These are phyloP conservation scores for Pisolithus orientalis DNA, from an alignment of 768 basidiomycete species.

Conservation along the genomic window DNA sequence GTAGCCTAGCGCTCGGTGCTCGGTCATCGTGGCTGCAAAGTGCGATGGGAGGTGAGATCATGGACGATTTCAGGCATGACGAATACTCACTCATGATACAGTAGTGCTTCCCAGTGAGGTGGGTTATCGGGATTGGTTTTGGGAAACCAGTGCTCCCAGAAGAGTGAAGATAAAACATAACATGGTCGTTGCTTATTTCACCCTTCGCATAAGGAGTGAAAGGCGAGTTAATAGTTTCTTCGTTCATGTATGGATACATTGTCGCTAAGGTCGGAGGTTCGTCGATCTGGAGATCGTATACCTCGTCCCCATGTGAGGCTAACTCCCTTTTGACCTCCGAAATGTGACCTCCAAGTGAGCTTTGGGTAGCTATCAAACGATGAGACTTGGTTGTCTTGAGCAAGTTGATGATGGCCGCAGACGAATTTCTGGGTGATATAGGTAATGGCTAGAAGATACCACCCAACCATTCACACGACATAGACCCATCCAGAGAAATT, in stretches of 20 bases:
- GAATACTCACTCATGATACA: constrained; percentile 25
- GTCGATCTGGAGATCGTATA: constrained; percentile 7
- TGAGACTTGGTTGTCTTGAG: constrained; percentile 33
- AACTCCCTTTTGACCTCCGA: constrained; percentile 21
- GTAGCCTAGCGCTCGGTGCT: constrained; percentile 4
- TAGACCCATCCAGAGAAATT: neutral
- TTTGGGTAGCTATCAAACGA: constrained; percentile 31
- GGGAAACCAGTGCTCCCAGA: constrained; percentile 47
- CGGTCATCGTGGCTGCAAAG: constrained; percentile 4
- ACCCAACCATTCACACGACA: neutral
- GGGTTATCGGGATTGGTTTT: constrained; percentile 33
- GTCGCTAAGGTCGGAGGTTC: constrained; percentile 9
- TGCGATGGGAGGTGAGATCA: neutral
- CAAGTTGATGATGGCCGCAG: constrained; percentile 28
- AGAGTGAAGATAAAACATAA: constrained; percentile 37
- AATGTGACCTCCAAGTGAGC: constrained; percentile 26
- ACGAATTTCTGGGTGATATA: constrained; percentile 33
- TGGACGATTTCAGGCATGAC: neutral
- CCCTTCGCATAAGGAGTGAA: constrained; percentile 10
- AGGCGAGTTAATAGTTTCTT: neutral
- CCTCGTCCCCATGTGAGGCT: neutral
- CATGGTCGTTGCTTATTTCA: constrained; percentile 9
- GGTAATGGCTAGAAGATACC: constrained; percentile 24
- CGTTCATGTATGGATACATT: constrained; percentile 6
- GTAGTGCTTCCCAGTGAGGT: constrained; percentile 27